Percentiles rank a stretch among this genome's conserved stretches.
Evolutionary conservation across 78 protist species (phyloP).

Genomic region (Ministeria vibrans): DNA sequence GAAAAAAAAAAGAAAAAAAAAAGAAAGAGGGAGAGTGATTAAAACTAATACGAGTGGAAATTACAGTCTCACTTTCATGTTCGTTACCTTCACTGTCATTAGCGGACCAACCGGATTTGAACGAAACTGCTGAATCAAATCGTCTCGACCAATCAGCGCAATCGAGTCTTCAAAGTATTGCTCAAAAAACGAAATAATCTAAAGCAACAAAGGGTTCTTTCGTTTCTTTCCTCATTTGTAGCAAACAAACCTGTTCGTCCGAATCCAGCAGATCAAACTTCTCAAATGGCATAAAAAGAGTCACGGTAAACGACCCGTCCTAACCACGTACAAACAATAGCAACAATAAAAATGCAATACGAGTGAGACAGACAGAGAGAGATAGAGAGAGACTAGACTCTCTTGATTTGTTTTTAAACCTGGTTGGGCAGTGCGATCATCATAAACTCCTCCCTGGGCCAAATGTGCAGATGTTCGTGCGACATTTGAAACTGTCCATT

Average conservation of each 20-base stretch:
- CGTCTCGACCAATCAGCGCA: constrained; percentile 34
- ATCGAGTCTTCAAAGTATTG: constrained; percentile 43
- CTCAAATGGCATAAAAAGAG: constrained; percentile 76
- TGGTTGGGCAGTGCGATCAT: constrained; percentile 83
- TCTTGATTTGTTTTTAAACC: background rate
- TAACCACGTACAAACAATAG: background rate
- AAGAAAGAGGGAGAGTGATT: background rate
- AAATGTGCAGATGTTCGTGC: constrained; percentile 70
- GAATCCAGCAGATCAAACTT: constrained; percentile 17
- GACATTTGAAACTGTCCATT: constrained; percentile 32
- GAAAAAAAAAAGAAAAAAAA: background rate
- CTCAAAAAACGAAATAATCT: constrained; percentile 41
- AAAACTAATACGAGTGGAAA: background rate
- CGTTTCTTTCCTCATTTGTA: background rate
- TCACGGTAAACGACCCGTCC: constrained; percentile 70
- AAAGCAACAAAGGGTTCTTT: background rate
- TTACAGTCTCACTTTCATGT: background rate
- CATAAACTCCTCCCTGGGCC: constrained; percentile 83
- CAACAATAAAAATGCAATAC: background rate
- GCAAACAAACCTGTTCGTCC: background rate
- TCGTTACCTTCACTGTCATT: constrained; percentile 45
- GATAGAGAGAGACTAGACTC: background rate
- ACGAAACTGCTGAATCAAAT: constrained; percentile 30
- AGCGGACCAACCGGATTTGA: constrained; percentile 48
- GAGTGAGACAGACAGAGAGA: background rate